Conservation (phyloP, 768 basidiomycete genomes). For the Boletus rufocinnamomeus region DNA sequence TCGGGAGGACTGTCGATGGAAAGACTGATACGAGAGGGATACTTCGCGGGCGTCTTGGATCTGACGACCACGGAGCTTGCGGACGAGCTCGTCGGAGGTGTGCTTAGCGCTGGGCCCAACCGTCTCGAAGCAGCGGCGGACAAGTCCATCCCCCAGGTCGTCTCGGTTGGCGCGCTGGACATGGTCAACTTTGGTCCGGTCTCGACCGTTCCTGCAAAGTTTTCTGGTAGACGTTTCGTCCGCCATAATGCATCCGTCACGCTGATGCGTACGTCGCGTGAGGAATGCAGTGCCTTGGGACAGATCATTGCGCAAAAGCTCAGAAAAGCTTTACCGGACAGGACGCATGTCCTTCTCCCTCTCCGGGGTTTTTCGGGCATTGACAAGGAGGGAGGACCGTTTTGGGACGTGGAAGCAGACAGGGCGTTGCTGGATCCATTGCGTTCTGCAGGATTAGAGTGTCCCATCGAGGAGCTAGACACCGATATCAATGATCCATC, state of each 20-base stretch:
- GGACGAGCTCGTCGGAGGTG: conserved; percentile 34
- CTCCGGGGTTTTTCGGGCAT: conserved; percentile 30
- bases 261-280: conserved; percentile 33
- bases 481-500: conserved; percentile 30
- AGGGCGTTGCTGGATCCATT: conserved; percentile 22
- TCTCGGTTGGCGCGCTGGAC: conserved; percentile 36
- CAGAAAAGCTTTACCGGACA: conserved; percentile 10
- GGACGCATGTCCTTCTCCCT: conserved; percentile 29
- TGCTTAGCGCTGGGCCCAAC: conserved; percentile 29
- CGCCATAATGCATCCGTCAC: conserved; percentile 33
- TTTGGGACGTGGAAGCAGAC: conserved; percentile 30
- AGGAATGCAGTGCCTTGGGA: conserved; percentile 29
- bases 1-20: conserved; percentile 36
- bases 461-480: conserved; percentile 26
- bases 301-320: conserved; percentile 25
- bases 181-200: conserved; percentile 37
- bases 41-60: conserved; percentile 32
- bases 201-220: conserved; percentile 26
- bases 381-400: conserved; percentile 24
- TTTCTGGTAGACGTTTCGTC: conserved; percentile 19
- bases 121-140: conserved; percentile 30
- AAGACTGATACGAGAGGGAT: conserved; percentile 25
- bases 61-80: conserved; percentile 38
- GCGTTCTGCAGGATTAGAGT: conserved; percentile 16
- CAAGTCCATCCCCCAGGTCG: conserved; percentile 29